A percentile compares a stretch with the other conserved stretches of the same genome.
Evolutionary conservation across 1,139 yeast species (phyloP).

Genomic region (Ogataea hybrid): DNA sequence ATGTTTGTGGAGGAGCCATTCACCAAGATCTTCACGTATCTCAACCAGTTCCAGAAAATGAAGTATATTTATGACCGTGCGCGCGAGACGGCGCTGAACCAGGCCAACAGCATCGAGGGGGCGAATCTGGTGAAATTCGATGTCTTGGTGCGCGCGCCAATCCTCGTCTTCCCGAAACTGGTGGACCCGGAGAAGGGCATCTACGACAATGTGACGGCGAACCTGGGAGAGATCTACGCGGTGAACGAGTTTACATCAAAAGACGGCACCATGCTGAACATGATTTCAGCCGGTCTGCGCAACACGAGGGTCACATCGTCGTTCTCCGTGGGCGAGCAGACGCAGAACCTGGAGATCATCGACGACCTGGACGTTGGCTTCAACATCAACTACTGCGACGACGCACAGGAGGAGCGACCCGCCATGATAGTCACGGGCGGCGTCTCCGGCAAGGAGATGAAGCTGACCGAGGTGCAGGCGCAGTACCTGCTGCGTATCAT

Average conservation of each 20-base stretch:
- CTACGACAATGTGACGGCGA: conserved; percentile 65
- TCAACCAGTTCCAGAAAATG: no score
- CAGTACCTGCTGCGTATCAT: conserved; percentile 55
- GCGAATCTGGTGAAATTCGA: conserved; percentile 69
- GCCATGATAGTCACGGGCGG: conserved; percentile 55
- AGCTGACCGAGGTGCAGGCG: conserved; percentile 77
- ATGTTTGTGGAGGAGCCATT: no score
- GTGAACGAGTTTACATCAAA: conserved; percentile 52
- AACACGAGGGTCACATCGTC: conserved; percentile 64
- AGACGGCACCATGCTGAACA: conserved; percentile 38
- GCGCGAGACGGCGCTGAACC: no score
- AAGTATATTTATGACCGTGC: no score
- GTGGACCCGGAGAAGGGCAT: conserved; percentile 40
- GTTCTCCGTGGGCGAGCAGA: conserved; percentile 46
- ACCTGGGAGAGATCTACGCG: conserved; percentile 82
- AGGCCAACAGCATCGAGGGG: no score
- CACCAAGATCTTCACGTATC: no score
- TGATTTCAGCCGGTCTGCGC: conserved; percentile 65
- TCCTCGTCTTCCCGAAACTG: conserved; percentile 70
- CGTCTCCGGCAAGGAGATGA: conserved; percentile 63
- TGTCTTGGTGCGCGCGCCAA: conserved; percentile 77
- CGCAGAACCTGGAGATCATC: conserved; percentile 64
- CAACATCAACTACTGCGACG: conserved; percentile 52
- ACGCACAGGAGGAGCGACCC: conserved; percentile 42
- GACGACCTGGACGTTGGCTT: conserved; percentile 67